Percentiles rank a stretch among this genome's conserved stretches.
These are phyloP conservation scores for Colletotrichum acutatum DNA, from an alignment of 2,329 filamentous ascomycete genomes.

Conservation along the genomic window DNA sequence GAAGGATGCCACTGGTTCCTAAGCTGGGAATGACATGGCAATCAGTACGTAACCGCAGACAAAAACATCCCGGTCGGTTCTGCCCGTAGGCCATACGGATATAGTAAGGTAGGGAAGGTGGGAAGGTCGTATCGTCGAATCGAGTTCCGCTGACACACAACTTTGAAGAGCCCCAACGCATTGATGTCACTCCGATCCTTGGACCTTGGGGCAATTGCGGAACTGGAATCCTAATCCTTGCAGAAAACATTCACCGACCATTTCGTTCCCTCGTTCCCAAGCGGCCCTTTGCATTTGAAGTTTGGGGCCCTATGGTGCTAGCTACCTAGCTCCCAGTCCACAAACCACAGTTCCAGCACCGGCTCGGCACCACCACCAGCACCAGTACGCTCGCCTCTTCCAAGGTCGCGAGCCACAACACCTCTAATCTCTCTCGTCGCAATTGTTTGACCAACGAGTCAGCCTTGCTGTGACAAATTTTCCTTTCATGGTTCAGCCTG, in stretches of 20 bases:
- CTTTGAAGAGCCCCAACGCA: constrained; percentile 16
- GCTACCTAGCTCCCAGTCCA: neutral
- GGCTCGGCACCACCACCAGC: no score
- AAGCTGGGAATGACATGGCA: constrained; percentile 6
- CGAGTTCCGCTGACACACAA: constrained; percentile 34
- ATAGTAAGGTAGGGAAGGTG: neutral
- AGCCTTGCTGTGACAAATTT: constrained; percentile 29
- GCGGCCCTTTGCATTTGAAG: neutral
- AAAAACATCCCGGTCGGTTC: neutral
- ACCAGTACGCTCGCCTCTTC: neutral
- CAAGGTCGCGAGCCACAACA: constrained; percentile 1
- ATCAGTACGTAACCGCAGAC: constrained; percentile 26
- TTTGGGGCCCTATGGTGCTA: neutral
- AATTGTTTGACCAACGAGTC: constrained; percentile 25
- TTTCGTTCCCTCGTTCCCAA: neutral
- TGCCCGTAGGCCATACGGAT: neutral
- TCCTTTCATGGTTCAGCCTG: constrained; percentile 28
- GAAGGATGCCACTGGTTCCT: neutral
- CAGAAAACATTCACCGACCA: constrained; percentile 22
- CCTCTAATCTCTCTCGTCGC: constrained; percentile 1
- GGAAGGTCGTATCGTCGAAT: constrained; percentile 20
- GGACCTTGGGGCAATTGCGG: constrained; percentile 1
- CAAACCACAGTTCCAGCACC: no score
- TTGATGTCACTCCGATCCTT: constrained; percentile 28
- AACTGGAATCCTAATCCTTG: constrained; percentile 13